Conservation (phyloP, 2,329 filamentous ascomycete species). For the Xylaria arbuscula region DNA sequence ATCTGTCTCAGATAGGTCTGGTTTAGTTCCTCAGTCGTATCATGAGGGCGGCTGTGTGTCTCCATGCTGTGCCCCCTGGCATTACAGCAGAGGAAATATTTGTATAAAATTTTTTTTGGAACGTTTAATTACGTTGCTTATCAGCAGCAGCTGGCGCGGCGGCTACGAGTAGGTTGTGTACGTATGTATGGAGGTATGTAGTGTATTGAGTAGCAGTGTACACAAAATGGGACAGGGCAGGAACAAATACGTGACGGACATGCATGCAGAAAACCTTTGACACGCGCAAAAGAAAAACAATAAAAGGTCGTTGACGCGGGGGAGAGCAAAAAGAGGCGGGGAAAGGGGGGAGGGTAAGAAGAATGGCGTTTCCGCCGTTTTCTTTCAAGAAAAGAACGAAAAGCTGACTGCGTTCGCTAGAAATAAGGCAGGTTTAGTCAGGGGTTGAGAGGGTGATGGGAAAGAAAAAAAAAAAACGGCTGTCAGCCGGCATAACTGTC, state of each 20-base stretch:
- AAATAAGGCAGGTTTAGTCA: too few relatives aligned
- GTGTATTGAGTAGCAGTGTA: not conserved
- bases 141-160: constrained; percentile 7
- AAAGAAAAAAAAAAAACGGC: not conserved
- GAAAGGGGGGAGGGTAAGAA: not conserved
- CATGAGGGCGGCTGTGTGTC: constrained; percentile 14
- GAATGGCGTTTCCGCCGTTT: constrained; percentile 28
- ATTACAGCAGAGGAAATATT: not conserved
- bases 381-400: constrained; percentile 16
- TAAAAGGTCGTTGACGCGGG: not conserved
- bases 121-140: constrained; percentile 12
- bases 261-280: constrained; percentile 32
- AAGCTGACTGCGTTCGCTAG: too few relatives aligned
- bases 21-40: constrained; percentile 15
- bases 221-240: not conserved
- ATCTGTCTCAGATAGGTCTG: constrained; percentile 6
- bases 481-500: constrained; percentile 17
- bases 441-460: not conserved
- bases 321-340: not conserved
- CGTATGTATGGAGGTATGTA: not conserved
- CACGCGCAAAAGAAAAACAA: constrained; percentile 26
- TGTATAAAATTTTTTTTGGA: constrained; percentile 5
- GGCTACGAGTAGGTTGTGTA: constrained; percentile 5
- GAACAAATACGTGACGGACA: constrained; percentile 18
- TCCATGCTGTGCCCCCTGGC: constrained; percentile 23